Percentiles rank a stretch among this genome's conserved stretches.
Evolutionary conservation across 306 rosid species (phyloP).

Genomic region (Quillaja saponaria): DNA sequence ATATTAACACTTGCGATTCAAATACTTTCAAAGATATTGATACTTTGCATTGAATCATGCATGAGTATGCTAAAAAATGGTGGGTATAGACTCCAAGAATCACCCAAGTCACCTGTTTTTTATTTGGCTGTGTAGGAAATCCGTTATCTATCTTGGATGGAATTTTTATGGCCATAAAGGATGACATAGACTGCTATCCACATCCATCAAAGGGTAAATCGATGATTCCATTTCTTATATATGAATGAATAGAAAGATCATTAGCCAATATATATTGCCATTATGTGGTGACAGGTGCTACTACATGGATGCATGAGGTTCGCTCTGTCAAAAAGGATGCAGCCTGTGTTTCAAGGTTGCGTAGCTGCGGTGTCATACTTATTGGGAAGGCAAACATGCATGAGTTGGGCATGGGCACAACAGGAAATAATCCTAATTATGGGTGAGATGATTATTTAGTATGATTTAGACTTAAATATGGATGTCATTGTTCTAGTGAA

Average conservation of each 20-base stretch:
- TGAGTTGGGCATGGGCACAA: constrained; percentile 97
- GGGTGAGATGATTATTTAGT: constrained; percentile 56
- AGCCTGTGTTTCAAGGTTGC: constrained; percentile 65
- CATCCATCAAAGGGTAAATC: constrained; percentile 76
- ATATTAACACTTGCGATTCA: too few relatives aligned
- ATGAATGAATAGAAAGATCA: not conserved
- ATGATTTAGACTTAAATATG: constrained; percentile 18
- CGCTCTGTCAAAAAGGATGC: constrained; percentile 70
- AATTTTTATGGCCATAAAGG: constrained; percentile 90
- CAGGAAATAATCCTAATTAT: constrained; percentile 87
- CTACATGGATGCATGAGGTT: constrained; percentile 95
- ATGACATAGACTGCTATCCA: constrained; percentile 91
- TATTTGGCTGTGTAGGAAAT: constrained; percentile 54
- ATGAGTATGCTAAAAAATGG: constrained; percentile 17
- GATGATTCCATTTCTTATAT: constrained; percentile 16
- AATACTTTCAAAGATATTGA: constrained; percentile 12
- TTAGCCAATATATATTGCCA: constrained; percentile 19
- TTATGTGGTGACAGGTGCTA: constrained; percentile 60
- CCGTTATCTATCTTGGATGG: constrained; percentile 92
- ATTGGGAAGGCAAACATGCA: constrained; percentile 97
- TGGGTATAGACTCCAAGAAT: constrained; percentile 10
- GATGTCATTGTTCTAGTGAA: constrained; percentile 24
- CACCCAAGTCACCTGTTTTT: constrained; percentile 13
- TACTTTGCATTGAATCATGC: constrained; percentile 15
- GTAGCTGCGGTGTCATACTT: constrained; percentile 84